These are phyloP conservation scores for Euphorbia schlechtendalii DNA, from an alignment of 441 rosid genomes.

Conservation along the genomic window DNA sequence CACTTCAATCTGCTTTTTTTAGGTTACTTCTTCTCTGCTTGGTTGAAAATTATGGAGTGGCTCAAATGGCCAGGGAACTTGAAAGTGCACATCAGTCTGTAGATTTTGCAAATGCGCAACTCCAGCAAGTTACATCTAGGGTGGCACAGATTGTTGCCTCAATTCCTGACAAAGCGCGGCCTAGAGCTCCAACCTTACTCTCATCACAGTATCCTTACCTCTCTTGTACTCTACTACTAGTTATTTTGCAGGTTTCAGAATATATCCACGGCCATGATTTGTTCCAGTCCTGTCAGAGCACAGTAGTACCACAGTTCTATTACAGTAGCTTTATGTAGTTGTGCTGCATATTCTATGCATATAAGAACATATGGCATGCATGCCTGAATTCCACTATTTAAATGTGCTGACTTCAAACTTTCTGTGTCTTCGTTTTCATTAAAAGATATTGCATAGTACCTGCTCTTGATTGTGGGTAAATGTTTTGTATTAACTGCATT, in stretches of 20 bases:
- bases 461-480: not conserved
- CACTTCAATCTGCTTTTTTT: constrained; percentile 18
- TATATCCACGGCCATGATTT: not conserved
- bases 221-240: constrained; percentile 8
- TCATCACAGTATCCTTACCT: constrained; percentile 88
- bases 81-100: constrained; percentile 24
- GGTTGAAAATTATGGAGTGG: constrained; percentile 69
- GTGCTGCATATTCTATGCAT: not conserved
- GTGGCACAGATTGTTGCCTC: constrained; percentile 73
- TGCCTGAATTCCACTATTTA: constrained; percentile 15
- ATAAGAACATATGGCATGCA: not conserved
- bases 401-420: constrained; percentile 7
- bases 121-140: constrained; percentile 42
- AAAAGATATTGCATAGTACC: not conserved
- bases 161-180: constrained; percentile 83
- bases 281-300: constrained; percentile 5
- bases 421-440: not conserved
- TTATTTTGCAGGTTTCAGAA: constrained; percentile 7
- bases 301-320: not conserved
- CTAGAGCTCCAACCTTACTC: constrained; percentile 49
- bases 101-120: constrained; percentile 25
- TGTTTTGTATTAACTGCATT: not conserved
- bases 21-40: constrained; percentile 72
- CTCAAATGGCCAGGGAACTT: constrained; percentile 52
- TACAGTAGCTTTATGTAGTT: not conserved